Evolutionary conservation across 1,284 basidiomycete genomes (phyloP).

Genomic region (Cryptococcus neoformans): DNA sequence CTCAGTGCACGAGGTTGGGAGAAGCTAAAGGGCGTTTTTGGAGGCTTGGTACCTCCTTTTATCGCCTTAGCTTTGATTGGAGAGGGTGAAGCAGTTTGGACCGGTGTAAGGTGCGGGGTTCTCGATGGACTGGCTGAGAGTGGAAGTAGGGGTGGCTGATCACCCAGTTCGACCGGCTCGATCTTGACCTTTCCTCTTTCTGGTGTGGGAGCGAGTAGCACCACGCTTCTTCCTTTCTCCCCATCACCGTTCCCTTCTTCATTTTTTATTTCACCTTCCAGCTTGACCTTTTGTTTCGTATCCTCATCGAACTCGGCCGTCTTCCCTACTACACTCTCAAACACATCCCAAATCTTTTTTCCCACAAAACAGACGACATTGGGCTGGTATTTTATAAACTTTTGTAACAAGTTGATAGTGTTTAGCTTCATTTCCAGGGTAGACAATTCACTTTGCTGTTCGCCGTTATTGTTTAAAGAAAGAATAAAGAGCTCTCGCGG

Average conservation of each 20-base stretch:
- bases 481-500: neutral
- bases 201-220: neutral
- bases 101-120: neutral
- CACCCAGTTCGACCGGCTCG: neutral
- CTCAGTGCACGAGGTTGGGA: slow-evolving; percentile 26
- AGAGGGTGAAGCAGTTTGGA: neutral
- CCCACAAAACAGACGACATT: slow-evolving; percentile 68
- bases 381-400: slow-evolving; percentile 58
- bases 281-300: neutral
- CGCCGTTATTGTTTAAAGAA: neutral
- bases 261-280: neutral
- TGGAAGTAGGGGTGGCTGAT: neutral
- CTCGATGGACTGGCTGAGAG: neutral
- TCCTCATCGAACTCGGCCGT: slow-evolving; percentile 2
- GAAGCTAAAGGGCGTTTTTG: slow-evolving; percentile 25
- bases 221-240: neutral
- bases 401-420: slow-evolving; percentile 57
- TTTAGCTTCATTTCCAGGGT: slow-evolving; percentile 55
- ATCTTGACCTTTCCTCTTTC: neutral
- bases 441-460: slow-evolving; percentile 61
- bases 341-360: slow-evolving; percentile 62
- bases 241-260: neutral
- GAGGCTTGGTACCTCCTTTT: neutral
- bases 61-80: neutral
- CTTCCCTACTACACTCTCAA: slow-evolving; percentile 50